Conservation (phyloP, 208 protist species). For the Trichomonas vaginalis region DNA sequence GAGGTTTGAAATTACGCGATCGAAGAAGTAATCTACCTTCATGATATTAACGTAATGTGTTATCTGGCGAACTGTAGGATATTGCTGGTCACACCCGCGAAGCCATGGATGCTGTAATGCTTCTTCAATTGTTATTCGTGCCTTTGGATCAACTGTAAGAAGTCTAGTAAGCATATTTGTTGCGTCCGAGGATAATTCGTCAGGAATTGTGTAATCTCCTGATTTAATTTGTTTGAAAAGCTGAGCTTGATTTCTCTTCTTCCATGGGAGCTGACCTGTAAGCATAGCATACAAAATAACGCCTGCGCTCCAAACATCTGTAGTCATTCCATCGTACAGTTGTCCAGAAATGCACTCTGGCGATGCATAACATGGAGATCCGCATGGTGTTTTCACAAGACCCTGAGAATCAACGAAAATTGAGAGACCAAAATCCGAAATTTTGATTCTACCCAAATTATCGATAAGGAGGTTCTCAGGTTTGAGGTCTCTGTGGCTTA, state of each 20-base stretch:
- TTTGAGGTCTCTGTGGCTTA: neutral
- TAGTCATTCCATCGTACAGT: neutral
- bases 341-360: neutral
- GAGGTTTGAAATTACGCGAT: neutral
- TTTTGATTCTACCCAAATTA: neutral
- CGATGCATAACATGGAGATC: conserved; percentile 1
- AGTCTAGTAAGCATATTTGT: neutral
- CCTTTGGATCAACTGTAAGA: neutral
- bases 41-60: neutral
- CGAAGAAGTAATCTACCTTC: neutral
- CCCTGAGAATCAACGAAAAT: neutral
- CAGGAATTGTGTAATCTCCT: neutral
- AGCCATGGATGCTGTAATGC: neutral
- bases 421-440: conserved; percentile 1
- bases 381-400: neutral
- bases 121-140: neutral
- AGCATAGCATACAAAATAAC: conserved; percentile 1
- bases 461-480: neutral
- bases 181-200: neutral
- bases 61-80: neutral
- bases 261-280: neutral
- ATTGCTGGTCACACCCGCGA: neutral
- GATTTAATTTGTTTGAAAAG: neutral
- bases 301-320: neutral
- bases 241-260: neutral